Evolutionary conservation across 108 stramenopile species (phyloP), one percentile per base, ranked within the genome.

Genomic region (Nitzschia sp.): DNA sequence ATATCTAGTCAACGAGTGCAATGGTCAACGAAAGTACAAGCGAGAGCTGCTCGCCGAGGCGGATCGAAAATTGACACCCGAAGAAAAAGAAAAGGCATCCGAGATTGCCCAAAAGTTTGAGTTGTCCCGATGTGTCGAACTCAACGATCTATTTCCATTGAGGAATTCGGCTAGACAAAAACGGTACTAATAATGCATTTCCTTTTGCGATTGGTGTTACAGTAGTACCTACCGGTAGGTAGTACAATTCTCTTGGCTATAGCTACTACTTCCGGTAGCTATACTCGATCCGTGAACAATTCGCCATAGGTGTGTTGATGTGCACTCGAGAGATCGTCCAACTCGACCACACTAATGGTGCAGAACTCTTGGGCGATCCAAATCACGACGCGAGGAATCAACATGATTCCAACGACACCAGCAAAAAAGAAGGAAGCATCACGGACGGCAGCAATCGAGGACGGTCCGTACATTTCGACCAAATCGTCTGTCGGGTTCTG

Each of bases 1-100:
- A 10, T 95, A 85, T 54, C 62, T 95, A 0, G 55, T 81, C 5
- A 78, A 88, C 9, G 91, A 92, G 77, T 95, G 94, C 79, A 91
- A 87, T 19, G 77, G 52, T 44, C 91, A 95, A 69, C 76, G 75
- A 68, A 65, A 52, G 15, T 85, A 91, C 82, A 86, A 92, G 70
- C 63, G 63, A 51, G 59, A 71, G 37, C 50, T 92, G 48, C 66
- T 88, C 57, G 57, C 54, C 52, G 57, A 82, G 75, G 41, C 65
- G 34, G 52, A 71, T 58, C 59, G 71, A 34, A 62, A 68, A 29
- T 11, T 64, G 42, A 77, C 82, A n/a, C 68, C 75, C 60, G 81
- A 62, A 57, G 92, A 88, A 57, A 51, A 80, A 3, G 64, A 53
- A 8, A 77, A 63, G 37, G 69, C 82, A 29, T 41, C 60, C 50